A percentile compares a stretch with the other conserved stretches of the same genome.
Conservation (phyloP, 2,329 filamentous ascomycete species). For the Fusarium denticulatum region DNA sequence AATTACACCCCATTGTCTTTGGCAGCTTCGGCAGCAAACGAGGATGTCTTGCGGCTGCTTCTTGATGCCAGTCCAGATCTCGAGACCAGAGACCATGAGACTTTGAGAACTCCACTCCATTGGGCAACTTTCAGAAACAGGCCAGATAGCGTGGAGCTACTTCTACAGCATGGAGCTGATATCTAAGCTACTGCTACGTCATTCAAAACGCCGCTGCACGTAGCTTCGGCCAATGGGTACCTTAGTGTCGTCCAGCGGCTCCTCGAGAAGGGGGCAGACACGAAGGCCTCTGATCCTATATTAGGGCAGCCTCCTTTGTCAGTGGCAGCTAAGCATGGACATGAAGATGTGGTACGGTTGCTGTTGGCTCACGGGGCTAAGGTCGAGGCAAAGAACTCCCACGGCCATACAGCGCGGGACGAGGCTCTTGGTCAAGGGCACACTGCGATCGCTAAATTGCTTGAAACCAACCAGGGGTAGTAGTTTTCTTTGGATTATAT, state of each 20-base stretch:
- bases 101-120: neutral
- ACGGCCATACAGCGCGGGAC: neutral
- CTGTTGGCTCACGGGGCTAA: neutral
- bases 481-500: too few relatives aligned
- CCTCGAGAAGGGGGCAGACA: neutral
- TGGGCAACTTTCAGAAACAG: neutral
- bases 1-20: neutral
- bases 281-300: neutral
- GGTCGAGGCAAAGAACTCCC: neutral
- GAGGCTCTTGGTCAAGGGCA: neutral
- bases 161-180: neutral
- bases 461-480: too few relatives aligned
- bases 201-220: neutral
- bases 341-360: neutral
- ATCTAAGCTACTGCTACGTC: neutral
- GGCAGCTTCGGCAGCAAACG: neutral
- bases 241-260: neutral
- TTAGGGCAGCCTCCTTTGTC: neutral
- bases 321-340: fast-evolving
- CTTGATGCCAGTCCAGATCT: neutral
- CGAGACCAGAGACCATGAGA: fast-evolving
- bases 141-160: neutral
- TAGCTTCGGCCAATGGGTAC: neutral
- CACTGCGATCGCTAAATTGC: too few relatives aligned
- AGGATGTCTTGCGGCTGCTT: neutral